Percentiles rank a stretch among this genome's conserved stretches.
Conservation (phyloP, 1,284 basidiomycete genomes). For the Cutaneotrichosporon daszewskae region DNA sequence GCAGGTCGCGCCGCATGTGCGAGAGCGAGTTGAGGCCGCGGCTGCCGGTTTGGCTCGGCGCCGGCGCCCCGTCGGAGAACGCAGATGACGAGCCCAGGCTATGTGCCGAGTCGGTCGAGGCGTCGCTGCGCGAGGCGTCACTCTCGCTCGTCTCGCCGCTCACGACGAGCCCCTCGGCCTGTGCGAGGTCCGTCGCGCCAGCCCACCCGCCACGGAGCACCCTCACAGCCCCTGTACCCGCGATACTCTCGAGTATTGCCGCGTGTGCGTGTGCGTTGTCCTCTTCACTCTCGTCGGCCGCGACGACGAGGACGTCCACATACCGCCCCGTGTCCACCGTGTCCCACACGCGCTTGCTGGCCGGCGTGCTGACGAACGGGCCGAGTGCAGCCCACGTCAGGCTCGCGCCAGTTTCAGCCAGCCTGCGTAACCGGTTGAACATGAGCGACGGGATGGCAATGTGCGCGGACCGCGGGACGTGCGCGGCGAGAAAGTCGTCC, state of each 20-base stretch:
- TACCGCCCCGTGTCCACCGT: constrained; percentile 45
- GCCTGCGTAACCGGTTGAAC: constrained; percentile 70
- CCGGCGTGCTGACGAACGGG: constrained; percentile 69
- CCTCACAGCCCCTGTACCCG: constrained; percentile 19
- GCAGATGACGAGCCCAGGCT: no score
- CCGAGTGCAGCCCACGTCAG: constrained; percentile 58
- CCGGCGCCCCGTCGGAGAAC: constrained; percentile 1
- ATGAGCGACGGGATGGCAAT: constrained; percentile 78
- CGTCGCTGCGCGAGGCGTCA: constrained; percentile 1
- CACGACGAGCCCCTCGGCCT: constrained; percentile 2
- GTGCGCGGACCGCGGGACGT: constrained; percentile 65
- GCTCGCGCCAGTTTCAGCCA: background rate
- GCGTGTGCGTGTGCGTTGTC: constrained; percentile 22
- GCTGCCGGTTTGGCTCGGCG: constrained; percentile 4
- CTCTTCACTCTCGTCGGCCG: constrained; percentile 21
- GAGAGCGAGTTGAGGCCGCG: constrained; percentile 9
- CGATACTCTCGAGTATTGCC: constrained; percentile 20
- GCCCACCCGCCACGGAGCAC: constrained; percentile 35
- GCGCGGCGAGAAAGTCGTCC: constrained; percentile 58
- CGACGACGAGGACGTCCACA: constrained; percentile 33
- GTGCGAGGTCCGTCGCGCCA: constrained; percentile 14
- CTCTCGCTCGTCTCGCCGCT: constrained; percentile 7
- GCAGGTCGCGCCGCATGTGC: constrained; percentile 23
- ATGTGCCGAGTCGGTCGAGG: background rate
- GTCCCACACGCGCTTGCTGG: constrained; percentile 65